Evolutionary conservation across 2,329 filamentous ascomycete species (phyloP), one percentile per base, ranked within the genome.

Genomic region (Hirsutella rhossiliensis): DNA sequence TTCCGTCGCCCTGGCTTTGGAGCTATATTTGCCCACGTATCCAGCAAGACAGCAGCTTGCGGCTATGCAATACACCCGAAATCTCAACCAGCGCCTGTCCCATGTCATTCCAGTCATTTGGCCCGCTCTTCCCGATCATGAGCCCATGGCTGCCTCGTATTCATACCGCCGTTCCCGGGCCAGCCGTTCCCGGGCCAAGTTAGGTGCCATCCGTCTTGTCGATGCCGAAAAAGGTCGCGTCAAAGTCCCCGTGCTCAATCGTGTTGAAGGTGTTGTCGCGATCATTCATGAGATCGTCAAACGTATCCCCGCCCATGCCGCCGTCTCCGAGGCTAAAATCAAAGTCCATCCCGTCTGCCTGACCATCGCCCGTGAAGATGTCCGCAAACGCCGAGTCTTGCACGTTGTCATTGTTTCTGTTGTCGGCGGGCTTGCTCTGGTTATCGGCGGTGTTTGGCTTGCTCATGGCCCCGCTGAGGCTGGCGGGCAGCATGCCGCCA

Each of bases 221-320:
- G 3, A 70, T 55, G 7, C 61, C 64, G 49, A 74, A 74, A 47
- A 66, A 74, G 3, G 62, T 58, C 19, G 66, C 59, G 47, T 76
- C 70, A 45, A 71, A 73, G 40, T 71, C 66, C 8, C 62, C 65
- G 50, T 69, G 65, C 43, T 65, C 65, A 51, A 68, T 61, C 42
- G 53, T 44, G 37, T 68, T 65, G 46, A 66, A 67, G 8, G 54
- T 63, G 46, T 61, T 62, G 42, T 62, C 60, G 18, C 68, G 70
- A 48, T 57, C 59, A 41, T 60, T 60, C 54, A 67, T 75, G 46
- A 76, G 57, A 47, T 75, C 68, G 47, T 76, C 68, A 48, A 76
- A 76, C 27, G 67, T 69, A 34, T 62, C 55, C 18, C 62, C 61
- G 18, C 52, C 54, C 41, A 57, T 49, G 30, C 58, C 60, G 27